Evolutionary conservation across 768 basidiomycete genomes (phyloP).

Genomic region (Pisolithus orientalis): DNA sequence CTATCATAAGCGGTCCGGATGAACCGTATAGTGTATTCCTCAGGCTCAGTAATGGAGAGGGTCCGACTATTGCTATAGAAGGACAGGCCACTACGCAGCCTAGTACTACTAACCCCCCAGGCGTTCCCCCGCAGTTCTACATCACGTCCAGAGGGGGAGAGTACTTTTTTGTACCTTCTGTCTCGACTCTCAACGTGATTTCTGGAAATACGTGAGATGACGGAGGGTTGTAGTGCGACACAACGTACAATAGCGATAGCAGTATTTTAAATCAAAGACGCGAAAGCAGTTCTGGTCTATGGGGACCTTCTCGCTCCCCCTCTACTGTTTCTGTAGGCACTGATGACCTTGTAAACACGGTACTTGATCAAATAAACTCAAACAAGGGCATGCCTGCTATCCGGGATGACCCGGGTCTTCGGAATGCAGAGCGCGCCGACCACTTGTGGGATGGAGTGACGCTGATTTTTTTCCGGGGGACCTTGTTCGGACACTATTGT

Average conservation of each 20-base stretch:
- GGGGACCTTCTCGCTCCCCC: too few species aligned
- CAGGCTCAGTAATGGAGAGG: neutral
- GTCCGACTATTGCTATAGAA: neutral
- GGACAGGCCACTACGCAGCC: neutral
- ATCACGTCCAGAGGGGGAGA: conserved; percentile 45
- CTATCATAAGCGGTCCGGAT: conserved; percentile 16
- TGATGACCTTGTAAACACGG: too few species aligned
- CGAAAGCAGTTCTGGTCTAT: too few species aligned
- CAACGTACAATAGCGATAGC: too few species aligned
- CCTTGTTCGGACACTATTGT: too few species aligned
- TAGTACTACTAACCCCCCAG: neutral
- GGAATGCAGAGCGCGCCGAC: neutral
- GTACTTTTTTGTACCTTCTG: conserved; percentile 48
- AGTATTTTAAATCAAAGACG: too few species aligned
- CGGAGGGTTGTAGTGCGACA: neutral
- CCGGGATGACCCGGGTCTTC: too few species aligned
- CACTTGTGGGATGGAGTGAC: neutral
- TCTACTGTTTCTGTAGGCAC: too few species aligned
- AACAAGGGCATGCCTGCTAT: too few species aligned
- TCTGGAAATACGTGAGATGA: neutral
- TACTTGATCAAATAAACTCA: too few species aligned
- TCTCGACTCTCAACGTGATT: conserved; percentile 37
- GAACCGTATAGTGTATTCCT: neutral
- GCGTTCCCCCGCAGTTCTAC: conserved; percentile 18
- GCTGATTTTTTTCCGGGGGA: too few species aligned